phyloP scores from a whole-genome alignment of 2,329 filamentous ascomycete species.

The Neoascochyta sp. region DNA sequence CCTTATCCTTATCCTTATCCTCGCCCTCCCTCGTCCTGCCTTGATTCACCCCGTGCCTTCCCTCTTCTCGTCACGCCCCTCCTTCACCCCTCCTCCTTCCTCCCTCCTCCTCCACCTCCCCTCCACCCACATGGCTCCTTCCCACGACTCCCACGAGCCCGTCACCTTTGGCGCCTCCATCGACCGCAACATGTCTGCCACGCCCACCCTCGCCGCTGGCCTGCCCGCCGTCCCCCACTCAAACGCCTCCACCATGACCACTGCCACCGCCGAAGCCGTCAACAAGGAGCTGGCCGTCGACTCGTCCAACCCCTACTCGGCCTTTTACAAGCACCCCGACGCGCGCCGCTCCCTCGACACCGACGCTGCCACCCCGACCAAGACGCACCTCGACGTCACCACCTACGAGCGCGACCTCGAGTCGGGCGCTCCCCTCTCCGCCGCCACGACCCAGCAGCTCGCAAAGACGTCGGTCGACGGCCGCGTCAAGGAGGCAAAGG shows the following conservation, averaged over 20 bases:
- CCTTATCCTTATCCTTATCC: too few relatives aligned
- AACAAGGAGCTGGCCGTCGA: slow-evolving; percentile 32
- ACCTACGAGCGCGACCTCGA: slow-evolving; percentile 43
- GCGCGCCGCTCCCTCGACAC: slow-evolving; percentile 42
- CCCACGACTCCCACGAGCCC: slow-evolving; percentile 27
- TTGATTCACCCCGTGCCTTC: too few relatives aligned
- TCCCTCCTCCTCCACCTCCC: slow-evolving; percentile 1
- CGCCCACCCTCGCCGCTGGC: slow-evolving; percentile 8
- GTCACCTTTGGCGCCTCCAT: slow-evolving; percentile 45
- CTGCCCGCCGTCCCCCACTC: slow-evolving; percentile 31
- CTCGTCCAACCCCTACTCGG: slow-evolving; percentile 42
- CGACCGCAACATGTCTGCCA: slow-evolving; percentile 23
- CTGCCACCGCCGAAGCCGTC: slow-evolving; percentile 31
- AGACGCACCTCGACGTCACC: slow-evolving; percentile 30
- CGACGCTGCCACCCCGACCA: slow-evolving; percentile 21
- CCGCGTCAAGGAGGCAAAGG: slow-evolving; percentile 45
- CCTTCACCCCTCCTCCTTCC: slow-evolving; percentile 3
- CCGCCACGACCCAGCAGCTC: slow-evolving; percentile 38
- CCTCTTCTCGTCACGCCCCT: too few relatives aligned
- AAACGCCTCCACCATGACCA: slow-evolving; percentile 31
- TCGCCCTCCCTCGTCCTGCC: too few relatives aligned
- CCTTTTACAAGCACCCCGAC: slow-evolving; percentile 49
- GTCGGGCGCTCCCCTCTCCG: slow-evolving; percentile 30
- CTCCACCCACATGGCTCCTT: slow-evolving; percentile 7
- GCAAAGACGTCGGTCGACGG: slow-evolving; percentile 42